Base-by-base conservation (phyloP, 306 rosid species). In the Corylus americana region DNA sequence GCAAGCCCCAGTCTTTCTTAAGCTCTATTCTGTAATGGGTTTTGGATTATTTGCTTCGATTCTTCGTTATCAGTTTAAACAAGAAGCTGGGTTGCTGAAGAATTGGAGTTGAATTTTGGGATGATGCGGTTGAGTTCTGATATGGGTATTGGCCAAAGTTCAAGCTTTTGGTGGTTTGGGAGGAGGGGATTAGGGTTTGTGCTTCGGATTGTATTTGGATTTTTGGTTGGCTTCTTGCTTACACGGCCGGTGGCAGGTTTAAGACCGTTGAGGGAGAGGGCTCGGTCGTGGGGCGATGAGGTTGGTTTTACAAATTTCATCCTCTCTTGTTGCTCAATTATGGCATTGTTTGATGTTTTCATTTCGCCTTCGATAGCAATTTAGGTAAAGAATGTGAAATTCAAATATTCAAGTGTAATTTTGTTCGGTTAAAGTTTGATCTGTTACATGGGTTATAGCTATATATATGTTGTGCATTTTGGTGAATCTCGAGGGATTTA, bases 201-300 rank as follows among this genome's bases (percentile, higher is more conserved):
- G 58, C 72, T 71, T 66, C 74, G 80, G 71, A 74, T 81, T 78
- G 64, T 84, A 48, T 79, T 86, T 83, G 84, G 93, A 35, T 74
- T 82, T 54, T 87, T 82, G 78, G 62, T 79, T 74, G 80, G 83
- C 71, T 39, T 86, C 53, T 70, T 93, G 82, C 78, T 90, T 80
- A 75, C 78, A 45, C 84, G 74, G 88, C 92, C 96, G 49, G 98
- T 81, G 85, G 88, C 74, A 17, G 91, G 91, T 81, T 84, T 95
- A 64, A 90, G 99, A 86, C 99, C 99, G 20, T 85, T 95, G 29
- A 83, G 99, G 87, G 99, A 95, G 75, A 87, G 90, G 77, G 81
- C 93, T 84, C 90, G 91, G 17, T 89, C 98, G 0, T 95, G 99
- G 99, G 97, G 96, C 25, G 98, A 93, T 75, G 99, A 95, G 99